These are phyloP conservation scores for Boletellus sp. DNA, from an alignment of 768 basidiomycete genomes.

Conservation along the genomic window DNA sequence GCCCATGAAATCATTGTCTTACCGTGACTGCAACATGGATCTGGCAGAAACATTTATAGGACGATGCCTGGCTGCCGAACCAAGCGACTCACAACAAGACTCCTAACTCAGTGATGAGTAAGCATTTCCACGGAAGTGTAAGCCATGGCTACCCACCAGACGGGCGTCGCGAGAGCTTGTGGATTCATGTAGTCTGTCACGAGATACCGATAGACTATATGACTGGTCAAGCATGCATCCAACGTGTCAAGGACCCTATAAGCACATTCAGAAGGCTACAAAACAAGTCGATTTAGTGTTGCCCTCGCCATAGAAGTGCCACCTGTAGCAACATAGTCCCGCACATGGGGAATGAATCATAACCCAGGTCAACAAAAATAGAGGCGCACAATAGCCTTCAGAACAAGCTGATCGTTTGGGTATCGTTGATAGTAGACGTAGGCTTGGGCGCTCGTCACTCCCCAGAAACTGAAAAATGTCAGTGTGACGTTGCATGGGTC, in stretches of 20 bases:
- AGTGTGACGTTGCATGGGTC: background rate
- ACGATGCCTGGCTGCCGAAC: background rate
- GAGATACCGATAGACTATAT: constrained; percentile 56
- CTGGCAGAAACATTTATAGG: constrained; percentile 24
- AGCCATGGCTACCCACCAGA: constrained; percentile 36
- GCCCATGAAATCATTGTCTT: constrained; percentile 15
- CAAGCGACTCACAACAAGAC: constrained; percentile 44
- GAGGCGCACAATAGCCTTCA: constrained; percentile 39
- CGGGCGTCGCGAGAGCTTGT: constrained; percentile 37
- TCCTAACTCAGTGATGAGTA: constrained; percentile 34
- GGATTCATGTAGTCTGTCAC: constrained; percentile 51
- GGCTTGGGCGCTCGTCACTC: constrained; percentile 51
- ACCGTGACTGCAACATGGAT: constrained; percentile 53
- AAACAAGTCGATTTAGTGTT: background rate
- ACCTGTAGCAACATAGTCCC: constrained; percentile 28
- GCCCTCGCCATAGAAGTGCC: constrained; percentile 15
- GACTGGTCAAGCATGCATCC: constrained; percentile 47
- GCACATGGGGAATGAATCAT: constrained; percentile 34
- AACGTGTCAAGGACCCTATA: constrained; percentile 47
- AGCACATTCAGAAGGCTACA: background rate
- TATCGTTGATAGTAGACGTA: constrained; percentile 46
- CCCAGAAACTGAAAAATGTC: constrained; percentile 45
- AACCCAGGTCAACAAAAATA: background rate
- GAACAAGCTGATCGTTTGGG: constrained; percentile 28
- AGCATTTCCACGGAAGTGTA: background rate